phyloP scores from a whole-genome alignment of 2,329 filamentous ascomycete species.

The Aspergillus pseudoviridinutans region DNA sequence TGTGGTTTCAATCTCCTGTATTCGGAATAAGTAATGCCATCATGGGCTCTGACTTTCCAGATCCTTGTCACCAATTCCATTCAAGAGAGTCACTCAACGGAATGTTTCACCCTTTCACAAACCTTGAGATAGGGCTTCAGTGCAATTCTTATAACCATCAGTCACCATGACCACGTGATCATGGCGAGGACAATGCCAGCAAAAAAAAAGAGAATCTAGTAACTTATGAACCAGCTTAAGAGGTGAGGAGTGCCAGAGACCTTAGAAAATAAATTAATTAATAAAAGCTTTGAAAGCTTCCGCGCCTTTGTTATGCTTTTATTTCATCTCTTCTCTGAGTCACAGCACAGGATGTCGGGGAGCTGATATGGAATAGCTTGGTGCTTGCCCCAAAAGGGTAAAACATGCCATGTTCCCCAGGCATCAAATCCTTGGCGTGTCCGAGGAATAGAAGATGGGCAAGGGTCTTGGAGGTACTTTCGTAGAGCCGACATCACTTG shows the following conservation, averaged over 20 bases:
- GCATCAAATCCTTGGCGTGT: neutral
- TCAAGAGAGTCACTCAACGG: neutral
- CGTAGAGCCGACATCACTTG: neutral
- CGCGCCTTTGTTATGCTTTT: neutral
- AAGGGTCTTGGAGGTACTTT: neutral
- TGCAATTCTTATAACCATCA: neutral
- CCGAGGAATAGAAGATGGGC: neutral
- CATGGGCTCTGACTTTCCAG: neutral
- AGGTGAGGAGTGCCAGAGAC: too few relatives aligned
- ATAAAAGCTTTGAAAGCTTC: neutral
- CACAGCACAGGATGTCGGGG: neutral
- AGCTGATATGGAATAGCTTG: constrained; percentile 9
- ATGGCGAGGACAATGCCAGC: neutral
- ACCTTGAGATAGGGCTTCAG: neutral
- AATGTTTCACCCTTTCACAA: neutral
- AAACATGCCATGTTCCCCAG: neutral
- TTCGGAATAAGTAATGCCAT: neutral
- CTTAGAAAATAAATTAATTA: too few relatives aligned
- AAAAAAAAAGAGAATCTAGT: neutral
- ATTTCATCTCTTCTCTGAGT: neutral
- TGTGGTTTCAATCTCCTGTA: neutral
- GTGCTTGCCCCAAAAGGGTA: neutral
- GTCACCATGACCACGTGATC: neutral
- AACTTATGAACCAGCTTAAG: neutral
- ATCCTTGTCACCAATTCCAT: neutral